Conservation (phyloP, 2,329 filamentous ascomycete genomes). For the Hymenoscyphus fructigenus region DNA sequence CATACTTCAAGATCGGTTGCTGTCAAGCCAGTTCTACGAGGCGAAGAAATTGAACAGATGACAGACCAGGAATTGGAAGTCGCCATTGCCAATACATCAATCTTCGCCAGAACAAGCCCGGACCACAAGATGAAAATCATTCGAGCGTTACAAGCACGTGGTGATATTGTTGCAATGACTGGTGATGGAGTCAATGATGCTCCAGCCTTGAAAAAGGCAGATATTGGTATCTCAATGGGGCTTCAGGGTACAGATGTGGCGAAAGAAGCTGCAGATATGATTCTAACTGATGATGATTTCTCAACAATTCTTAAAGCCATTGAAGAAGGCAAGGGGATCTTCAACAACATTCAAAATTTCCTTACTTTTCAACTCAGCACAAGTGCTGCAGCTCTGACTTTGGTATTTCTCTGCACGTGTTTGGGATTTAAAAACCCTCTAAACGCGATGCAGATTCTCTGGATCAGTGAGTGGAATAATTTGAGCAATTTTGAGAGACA, state of each 20-base stretch:
- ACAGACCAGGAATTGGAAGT: conserved; percentile 78
- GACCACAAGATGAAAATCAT: conserved; percentile 99
- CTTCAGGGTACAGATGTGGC: conserved; percentile 93
- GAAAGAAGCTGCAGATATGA: conserved; percentile 95
- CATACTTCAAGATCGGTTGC: conserved; percentile 55
- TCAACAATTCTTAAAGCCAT: conserved; percentile 92
- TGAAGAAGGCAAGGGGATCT: conserved; percentile 98
- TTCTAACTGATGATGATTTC: conserved; percentile 85
- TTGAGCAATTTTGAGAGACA: neutral
- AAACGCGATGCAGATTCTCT: conserved; percentile 99
- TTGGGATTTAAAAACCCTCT: conserved; percentile 92
- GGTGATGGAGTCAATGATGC: conserved; percentile 98
- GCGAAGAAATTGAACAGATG: conserved; percentile 93
- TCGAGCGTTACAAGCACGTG: conserved; percentile 81
- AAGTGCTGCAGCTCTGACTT: conserved; percentile 85
- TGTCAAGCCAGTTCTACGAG: conserved; percentile 73
- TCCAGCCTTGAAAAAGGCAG: conserved; percentile 91
- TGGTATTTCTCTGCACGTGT: conserved; percentile 90
- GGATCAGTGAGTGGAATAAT: conserved; percentile 77
- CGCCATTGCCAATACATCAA: conserved; percentile 83
- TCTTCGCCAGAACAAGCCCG: conserved; percentile 93
- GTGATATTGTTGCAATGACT: conserved; percentile 98
- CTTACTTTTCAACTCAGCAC: conserved; percentile 98
- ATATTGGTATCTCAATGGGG: conserved; percentile 98
- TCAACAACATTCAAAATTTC: conserved; percentile 99